Percentiles rank a stretch among this genome's conserved stretches.
These are phyloP conservation scores for Penicillium sp. DNA, from an alignment of 2,329 filamentous ascomycete genomes.

Conservation along the genomic window DNA sequence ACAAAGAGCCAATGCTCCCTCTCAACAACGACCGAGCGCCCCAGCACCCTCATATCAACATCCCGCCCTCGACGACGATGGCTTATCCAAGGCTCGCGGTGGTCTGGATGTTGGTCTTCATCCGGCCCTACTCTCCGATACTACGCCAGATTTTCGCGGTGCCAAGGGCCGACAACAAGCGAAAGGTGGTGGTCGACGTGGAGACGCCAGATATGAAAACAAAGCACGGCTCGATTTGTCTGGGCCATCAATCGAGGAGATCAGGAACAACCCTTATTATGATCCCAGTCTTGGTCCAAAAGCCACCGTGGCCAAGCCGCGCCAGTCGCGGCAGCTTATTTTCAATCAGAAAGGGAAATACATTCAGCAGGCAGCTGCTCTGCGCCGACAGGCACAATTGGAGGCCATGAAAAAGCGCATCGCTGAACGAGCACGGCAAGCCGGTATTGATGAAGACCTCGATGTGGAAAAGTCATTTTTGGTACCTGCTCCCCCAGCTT, in stretches of 20 bases:
- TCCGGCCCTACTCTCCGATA: conserved; percentile 60
- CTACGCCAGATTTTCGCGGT: conserved; percentile 41
- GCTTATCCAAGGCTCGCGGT: conserved; percentile 51
- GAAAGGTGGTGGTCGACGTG: conserved; percentile 51
- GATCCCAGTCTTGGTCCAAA: conserved; percentile 62
- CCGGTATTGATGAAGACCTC: conserved; percentile 86
- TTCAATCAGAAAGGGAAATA: conserved; percentile 98
- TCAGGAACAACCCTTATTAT: conserved; percentile 72
- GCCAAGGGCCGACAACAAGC: conserved; percentile 42
- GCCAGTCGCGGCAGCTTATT: conserved; percentile 68
- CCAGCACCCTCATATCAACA: conserved; percentile 36
- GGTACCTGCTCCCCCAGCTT: conserved; percentile 72
- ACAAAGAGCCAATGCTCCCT: conserved; percentile 40
- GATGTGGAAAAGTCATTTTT: conserved; percentile 86
- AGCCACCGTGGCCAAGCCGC: conserved; percentile 52
- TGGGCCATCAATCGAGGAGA: conserved; percentile 53
- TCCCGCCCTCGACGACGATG: conserved; percentile 46
- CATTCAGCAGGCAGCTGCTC: conserved; percentile 84
- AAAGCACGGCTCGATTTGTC: conserved; percentile 51
- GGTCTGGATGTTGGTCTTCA: conserved; percentile 71
- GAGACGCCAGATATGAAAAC: conserved; percentile 36
- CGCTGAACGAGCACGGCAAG: conserved; percentile 76
- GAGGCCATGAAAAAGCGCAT: conserved; percentile 95
- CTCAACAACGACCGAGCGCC: conserved; percentile 43
- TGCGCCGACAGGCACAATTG: conserved; percentile 78